A percentile compares a stretch with the other conserved stretches of the same genome.
phyloP scores from a whole-genome alignment of 768 basidiomycete genomes.

The Coprinellus micaceus region DNA sequence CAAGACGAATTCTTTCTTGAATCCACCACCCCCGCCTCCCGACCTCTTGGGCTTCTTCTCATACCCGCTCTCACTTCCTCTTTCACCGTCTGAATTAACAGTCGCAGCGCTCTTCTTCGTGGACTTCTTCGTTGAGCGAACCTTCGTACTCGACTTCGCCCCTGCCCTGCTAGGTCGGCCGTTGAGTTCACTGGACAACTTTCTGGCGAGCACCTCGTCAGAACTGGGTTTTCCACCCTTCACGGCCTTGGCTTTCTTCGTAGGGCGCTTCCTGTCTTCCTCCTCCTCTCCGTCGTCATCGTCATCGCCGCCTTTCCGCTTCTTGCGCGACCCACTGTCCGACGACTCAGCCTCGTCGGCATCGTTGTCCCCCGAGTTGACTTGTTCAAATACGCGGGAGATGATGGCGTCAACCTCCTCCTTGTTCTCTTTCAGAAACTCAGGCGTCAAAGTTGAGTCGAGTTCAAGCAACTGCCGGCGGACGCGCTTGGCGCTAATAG shows the following conservation, averaged over 20 bases:
- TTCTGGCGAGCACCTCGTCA: conserved; percentile 69
- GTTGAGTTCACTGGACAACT: conserved; percentile 69
- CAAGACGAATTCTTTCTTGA: conserved; percentile 71
- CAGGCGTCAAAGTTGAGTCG: conserved; percentile 51
- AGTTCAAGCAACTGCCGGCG: conserved; percentile 63
- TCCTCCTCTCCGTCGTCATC: conserved; percentile 33
- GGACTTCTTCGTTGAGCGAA: conserved; percentile 38
- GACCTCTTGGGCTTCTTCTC: conserved; percentile 42
- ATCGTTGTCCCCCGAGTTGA: conserved; percentile 40
- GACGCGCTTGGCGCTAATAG: conserved; percentile 87
- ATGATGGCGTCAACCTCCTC: conserved; percentile 68
- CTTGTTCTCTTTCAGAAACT: conserved; percentile 64
- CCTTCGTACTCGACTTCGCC: conserved; percentile 27
- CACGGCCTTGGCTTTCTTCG: conserved; percentile 46
- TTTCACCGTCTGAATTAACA: conserved; percentile 53
- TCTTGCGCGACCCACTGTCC: conserved; percentile 7
- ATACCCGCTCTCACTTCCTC: conserved; percentile 37
- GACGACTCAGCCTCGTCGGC: conserved; percentile 27
- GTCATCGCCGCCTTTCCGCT: conserved; percentile 13
- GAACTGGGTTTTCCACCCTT: conserved; percentile 48
- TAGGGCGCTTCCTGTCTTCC: conserved; percentile 28
- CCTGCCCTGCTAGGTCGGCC: conserved; percentile 51
- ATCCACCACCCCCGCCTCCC: conserved; percentile 50
- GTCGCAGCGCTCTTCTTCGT: conserved; percentile 53
- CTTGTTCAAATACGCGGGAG: conserved; percentile 55